These are phyloP conservation scores for Mycena chlorophos DNA, from an alignment of 768 basidiomycete species.

Conservation along the genomic window DNA sequence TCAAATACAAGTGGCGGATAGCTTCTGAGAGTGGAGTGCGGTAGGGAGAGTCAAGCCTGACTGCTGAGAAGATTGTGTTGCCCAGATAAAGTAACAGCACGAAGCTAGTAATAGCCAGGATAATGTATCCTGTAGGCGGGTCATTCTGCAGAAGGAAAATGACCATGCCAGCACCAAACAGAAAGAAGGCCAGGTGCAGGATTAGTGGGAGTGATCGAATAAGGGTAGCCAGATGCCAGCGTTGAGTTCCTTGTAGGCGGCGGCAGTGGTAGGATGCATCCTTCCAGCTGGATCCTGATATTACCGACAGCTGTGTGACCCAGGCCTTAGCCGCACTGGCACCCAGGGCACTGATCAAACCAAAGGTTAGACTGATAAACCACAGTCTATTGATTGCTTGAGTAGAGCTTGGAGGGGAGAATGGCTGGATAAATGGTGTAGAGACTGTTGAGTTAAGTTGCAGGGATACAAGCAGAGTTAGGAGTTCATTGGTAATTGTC, in stretches of 20 bases:
- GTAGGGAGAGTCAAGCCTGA: background rate
- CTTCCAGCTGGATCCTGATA: background rate
- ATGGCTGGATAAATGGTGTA: background rate
- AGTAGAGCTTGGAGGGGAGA: background rate
- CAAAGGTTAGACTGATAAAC: slow-evolving; percentile 4
- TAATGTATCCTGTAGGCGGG: background rate
- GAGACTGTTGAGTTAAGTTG: background rate
- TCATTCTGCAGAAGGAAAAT: background rate
- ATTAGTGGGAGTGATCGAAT: background rate
- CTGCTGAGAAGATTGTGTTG: background rate
- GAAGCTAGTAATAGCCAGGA: background rate
- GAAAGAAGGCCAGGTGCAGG: background rate
- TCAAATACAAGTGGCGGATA: background rate
- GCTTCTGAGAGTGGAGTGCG: background rate
- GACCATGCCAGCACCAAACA: background rate
- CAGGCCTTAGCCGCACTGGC: slow-evolving; percentile 6
- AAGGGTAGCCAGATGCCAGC: slow-evolving; percentile 1
- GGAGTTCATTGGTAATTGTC: slow-evolving; percentile 1
- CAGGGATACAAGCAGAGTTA: background rate
- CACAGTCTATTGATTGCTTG: slow-evolving; percentile 4
- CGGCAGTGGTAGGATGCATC: background rate
- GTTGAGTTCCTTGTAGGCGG: background rate
- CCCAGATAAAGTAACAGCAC: background rate
- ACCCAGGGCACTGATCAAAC: slow-evolving; percentile 3
- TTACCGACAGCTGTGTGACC: slow-evolving; percentile 1